phyloP scores from a whole-genome alignment of 2,329 filamentous ascomycete genomes.

The Pyricularia sp. region DNA sequence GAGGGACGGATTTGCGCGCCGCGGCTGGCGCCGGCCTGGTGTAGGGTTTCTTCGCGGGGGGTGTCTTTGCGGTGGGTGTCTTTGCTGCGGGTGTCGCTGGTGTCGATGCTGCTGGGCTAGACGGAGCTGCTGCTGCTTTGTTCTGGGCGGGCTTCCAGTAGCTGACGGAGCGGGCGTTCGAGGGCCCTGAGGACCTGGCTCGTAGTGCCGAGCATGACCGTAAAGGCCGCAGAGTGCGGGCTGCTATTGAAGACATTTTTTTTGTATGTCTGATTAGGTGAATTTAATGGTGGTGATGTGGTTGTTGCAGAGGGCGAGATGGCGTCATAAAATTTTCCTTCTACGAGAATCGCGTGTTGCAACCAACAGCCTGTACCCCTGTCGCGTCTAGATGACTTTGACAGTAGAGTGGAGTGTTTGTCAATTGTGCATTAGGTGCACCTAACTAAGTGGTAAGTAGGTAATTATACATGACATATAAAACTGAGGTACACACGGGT shows the following conservation, averaged over 20 bases:
- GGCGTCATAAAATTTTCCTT: background rate
- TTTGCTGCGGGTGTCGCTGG: background rate
- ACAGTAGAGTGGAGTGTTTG: background rate
- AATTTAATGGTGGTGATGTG: background rate
- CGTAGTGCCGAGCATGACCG: background rate
- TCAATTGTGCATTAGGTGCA: background rate
- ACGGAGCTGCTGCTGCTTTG: background rate
- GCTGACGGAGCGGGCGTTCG: background rate
- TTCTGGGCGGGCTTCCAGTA: background rate
- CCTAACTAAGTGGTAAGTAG: background rate
- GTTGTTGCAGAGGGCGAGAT: background rate
- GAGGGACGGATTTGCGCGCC: background rate
- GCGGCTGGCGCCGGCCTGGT: background rate
- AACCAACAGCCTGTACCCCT: background rate
- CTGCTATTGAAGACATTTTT: background rate
- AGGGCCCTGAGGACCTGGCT: background rate
- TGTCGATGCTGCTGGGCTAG: background rate
- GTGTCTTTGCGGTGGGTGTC: background rate
- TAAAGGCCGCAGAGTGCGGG: background rate
- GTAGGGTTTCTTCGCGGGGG: background rate
- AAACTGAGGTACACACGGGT: background rate
- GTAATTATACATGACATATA: background rate
- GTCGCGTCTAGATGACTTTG: background rate
- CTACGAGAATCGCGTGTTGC: background rate
- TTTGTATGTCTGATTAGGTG: background rate